Conservation (phyloP, 495 filamentous ascomycete genomes). For the Penicillium macrosclerotiorum region DNA sequence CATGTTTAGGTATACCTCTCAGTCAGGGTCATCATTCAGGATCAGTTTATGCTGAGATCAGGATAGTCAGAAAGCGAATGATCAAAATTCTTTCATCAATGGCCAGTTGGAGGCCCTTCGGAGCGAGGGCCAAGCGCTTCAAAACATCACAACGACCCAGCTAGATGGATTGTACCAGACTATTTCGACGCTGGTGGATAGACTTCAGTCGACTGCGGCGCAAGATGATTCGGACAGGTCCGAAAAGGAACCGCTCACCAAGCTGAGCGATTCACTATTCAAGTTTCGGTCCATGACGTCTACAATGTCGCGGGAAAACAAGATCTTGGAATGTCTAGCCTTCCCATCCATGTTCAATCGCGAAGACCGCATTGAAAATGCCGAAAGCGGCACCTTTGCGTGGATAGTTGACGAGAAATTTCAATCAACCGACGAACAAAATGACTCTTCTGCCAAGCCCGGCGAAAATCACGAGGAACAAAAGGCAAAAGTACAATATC, state of each 20-base stretch:
- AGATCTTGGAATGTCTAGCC: background rate
- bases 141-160: background rate
- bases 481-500: no score
- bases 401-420: conserved; percentile 25
- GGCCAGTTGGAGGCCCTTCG: background rate
- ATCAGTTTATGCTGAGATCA: background rate
- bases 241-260: background rate
- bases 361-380: conserved; percentile 13
- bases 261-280: background rate
- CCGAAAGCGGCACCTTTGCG: conserved; percentile 24
- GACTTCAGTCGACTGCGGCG: background rate
- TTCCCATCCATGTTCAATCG: background rate
- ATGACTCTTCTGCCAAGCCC: no score
- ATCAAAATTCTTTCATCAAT: background rate
- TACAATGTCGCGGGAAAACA: background rate
- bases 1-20: conserved; percentile 13
- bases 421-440: background rate
- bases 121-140: background rate
- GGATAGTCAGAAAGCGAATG: background rate
- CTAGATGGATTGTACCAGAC: background rate
- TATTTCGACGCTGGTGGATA: background rate
- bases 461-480: no score
- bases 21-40: no score
- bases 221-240: background rate
- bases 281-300: background rate